Base-by-base conservation (phyloP, 257 asterid species). In the Nicotiana otophora region DNA sequence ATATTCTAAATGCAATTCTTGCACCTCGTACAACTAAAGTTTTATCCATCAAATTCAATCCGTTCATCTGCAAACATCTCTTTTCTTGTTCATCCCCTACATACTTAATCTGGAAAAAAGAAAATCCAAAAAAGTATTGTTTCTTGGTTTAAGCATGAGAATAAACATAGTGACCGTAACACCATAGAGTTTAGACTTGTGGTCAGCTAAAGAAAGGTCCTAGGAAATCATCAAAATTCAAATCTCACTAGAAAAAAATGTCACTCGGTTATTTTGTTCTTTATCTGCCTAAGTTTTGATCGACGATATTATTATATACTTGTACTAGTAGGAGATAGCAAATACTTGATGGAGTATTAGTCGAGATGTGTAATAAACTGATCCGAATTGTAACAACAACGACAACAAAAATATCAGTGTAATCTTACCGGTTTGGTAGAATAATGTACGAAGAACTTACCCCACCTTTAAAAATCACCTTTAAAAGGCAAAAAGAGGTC, bases 31-130 rank as follows among this genome's bases (percentile, higher is more conserved):
- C 91, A 54, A 83, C 78, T 67, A 92, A 62, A 12, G 90, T 92
- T 84, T 95, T 95, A 81, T 90, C 92, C 97, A 95, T 91, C 68
- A 95, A 82, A 81, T 93, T 93, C 10, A 95, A 64, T 58, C 99
- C 99, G 55, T 90, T 89, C 98, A 87, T 92, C 88, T 89, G 91
- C 90, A 95, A 68, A 36, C 94, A 77, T n/a, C 66, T 87, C 89
- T 87, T 87, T 80, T 92, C 97, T 48, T 92, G 88, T 55, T 90
- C 97, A 81, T 91, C 98, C 10, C 99, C 99, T 70, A 92, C 92
- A 82, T 93, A 95, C 89, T 91, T 95, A 42, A 90, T 79, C 99
- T 95, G 83, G 81, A 87, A 28, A 55, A 39, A 51, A 2, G 0
- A 14, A 2, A 53, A 33, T 23, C 4, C 10, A 30, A 36, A 5